These are phyloP conservation scores for Reutealis trisperma DNA, from an alignment of 345 rosid species.

Conservation along the genomic window DNA sequence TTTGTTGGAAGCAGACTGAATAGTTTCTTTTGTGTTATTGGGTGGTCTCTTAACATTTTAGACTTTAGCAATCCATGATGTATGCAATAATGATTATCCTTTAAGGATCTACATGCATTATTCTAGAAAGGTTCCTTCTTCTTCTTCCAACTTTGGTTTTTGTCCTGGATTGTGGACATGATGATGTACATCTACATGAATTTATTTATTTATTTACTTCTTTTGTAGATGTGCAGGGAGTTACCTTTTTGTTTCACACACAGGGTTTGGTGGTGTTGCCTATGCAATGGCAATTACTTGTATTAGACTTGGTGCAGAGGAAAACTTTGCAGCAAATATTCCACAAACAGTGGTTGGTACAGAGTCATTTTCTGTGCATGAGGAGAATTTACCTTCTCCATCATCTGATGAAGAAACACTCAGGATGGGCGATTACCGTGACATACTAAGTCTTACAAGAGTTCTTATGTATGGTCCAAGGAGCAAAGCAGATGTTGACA, in stretches of 20 bases:
- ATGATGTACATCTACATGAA: not conserved
- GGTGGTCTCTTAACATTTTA: not conserved
- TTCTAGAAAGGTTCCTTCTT: not conserved
- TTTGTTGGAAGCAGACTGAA: not conserved
- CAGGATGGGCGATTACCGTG: constrained; percentile 91
- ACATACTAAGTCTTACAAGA: constrained; percentile 91
- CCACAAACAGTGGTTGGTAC: constrained; percentile 34
- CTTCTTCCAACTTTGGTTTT: not conserved
- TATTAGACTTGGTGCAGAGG: constrained; percentile 64
- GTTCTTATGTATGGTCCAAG: constrained; percentile 86
- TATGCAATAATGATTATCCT: not conserved
- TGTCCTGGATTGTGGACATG: constrained; percentile 5
- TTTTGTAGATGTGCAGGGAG: constrained; percentile 59
- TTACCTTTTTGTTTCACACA: constrained; percentile 89
- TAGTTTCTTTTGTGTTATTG: not conserved
- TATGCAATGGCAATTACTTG: constrained; percentile 91
- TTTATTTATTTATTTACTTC: not conserved
- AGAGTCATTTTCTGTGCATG: constrained; percentile 33
- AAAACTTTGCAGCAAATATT: constrained; percentile 34
- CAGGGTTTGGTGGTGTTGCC: constrained; percentile 89
- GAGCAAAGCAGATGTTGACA: constrained; percentile 90
- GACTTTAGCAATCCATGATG: not conserved
- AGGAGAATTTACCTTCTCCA: constrained; percentile 43
- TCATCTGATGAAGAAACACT: constrained; percentile 73
- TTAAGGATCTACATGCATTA: not conserved